These are phyloP conservation scores for Pneumocystis oryctolagi DNA, from an alignment of 1,139 yeast species.

Conservation along the genomic window DNA sequence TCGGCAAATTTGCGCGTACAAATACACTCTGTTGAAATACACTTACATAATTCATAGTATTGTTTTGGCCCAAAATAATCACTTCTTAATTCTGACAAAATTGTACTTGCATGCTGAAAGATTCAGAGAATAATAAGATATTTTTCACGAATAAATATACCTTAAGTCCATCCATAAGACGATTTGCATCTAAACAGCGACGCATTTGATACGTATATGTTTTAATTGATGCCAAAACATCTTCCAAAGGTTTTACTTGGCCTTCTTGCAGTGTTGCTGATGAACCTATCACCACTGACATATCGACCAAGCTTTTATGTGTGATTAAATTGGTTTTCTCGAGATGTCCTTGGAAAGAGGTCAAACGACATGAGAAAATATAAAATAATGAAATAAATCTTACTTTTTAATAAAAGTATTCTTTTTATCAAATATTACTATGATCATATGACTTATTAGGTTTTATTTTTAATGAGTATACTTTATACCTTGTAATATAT, in stretches of 20 bases:
- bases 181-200: constrained; percentile 54
- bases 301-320: background rate
- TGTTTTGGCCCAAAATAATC: constrained; percentile 71
- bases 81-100: constrained; percentile 69
- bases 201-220: constrained; percentile 68
- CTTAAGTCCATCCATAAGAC: constrained; percentile 68
- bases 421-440: too few species aligned
- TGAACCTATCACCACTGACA: background rate
- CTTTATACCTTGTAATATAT: too few species aligned
- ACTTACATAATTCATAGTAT: constrained; percentile 78
- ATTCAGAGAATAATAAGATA: background rate
- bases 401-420: too few species aligned
- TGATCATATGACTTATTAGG: too few species aligned
- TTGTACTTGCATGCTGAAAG: constrained; percentile 56
- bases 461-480: too few species aligned
- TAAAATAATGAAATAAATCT: too few species aligned
- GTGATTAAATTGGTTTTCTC: background rate
- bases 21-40: background rate
- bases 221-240: constrained; percentile 42
- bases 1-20: background rate
- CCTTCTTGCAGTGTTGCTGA: constrained; percentile 11
- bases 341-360: background rate
- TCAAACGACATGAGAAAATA: background rate
- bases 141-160: background rate
- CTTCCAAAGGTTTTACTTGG: constrained; percentile 28